Base-by-base conservation (phyloP, 2,329 filamentous ascomycete species). In the Penicillium sp. region DNA sequence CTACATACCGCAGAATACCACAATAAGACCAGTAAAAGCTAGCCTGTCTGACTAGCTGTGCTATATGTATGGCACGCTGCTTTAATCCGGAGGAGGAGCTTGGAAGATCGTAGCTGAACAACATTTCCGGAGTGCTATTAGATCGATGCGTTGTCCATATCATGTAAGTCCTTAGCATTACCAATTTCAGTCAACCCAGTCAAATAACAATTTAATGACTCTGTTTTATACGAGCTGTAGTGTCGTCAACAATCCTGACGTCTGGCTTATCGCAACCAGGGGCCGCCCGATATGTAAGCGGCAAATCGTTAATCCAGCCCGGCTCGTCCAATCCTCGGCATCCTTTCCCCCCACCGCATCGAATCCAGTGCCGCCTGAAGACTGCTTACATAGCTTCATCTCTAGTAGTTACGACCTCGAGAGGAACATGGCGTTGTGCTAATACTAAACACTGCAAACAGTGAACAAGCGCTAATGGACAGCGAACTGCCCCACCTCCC, bases 401-500 rank as follows among this genome's bases (percentile, higher is more conserved):
- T 56, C 26, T 55, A 30, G 40, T 42, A 45, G 24, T 40, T 12
- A 35, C 21, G n/a, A 24, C 21, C 2, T 3, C n/a, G 6, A 23
- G 23, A 7, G 28, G 18, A 21, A n/a, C 38, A n/a, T n/a, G 48
- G 16, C 12, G 12, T 21, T 16, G 12, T 18, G 24, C 14, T 38
- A 18, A n/a, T 26, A 24, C 4, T 30, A 51, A 55, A 21, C 46
- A 54, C 30, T 16, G 30, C 30, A 35, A 35, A 35, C 12, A 35
- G 30, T 14, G 16, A 35, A 35, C 12, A 35, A 35, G 30, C 30
- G 2, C 14, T 35, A 6, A 72, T 73, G 71, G 66, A 71, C 59
- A 52, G 23, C 24, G 60, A 55, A 26, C 59, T 64, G 33, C 67
- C 49, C 58, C 60, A 23, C 46, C 59, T 52, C 59, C 64, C 47